Percentiles rank a stretch among this genome's conserved stretches.
phyloP scores from a whole-genome alignment of 345 rosid genomes.

The Clarkia xantiana region DNA sequence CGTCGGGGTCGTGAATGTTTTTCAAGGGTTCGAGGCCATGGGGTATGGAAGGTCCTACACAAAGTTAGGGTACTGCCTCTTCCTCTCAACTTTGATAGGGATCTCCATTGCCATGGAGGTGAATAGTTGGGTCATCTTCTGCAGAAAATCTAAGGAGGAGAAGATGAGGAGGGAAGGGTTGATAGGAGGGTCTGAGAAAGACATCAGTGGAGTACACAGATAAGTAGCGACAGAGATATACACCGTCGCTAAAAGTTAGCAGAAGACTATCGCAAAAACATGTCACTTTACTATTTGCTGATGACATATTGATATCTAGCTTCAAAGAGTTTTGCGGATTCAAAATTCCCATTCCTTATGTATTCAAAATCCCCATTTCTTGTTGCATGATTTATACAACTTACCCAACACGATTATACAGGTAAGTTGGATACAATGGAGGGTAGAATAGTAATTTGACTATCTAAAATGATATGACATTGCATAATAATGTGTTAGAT shows the following conservation, averaged over 20 bases:
- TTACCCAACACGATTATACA: too few species aligned
- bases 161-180: constrained; percentile 77
- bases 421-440: too few species aligned
- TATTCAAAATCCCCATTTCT: too few species aligned
- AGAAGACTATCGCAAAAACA: too few species aligned
- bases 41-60: constrained; percentile 59
- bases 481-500: too few species aligned
- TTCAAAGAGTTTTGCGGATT: too few species aligned
- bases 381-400: too few species aligned
- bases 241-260: neutral
- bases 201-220: constrained; percentile 15
- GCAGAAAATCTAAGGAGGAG: constrained; percentile 87
- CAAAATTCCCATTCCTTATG: too few species aligned
- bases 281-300: too few species aligned
- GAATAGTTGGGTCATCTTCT: constrained; percentile 86
- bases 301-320: too few species aligned
- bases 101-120: constrained; percentile 81
- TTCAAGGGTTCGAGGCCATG: constrained; percentile 86
- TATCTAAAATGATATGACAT: too few species aligned
- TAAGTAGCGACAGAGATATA: neutral
- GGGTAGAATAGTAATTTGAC: too few species aligned
- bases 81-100: constrained; percentile 59
- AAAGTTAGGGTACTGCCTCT: constrained; percentile 57
- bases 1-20: constrained; percentile 87
- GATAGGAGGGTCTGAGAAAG: constrained; percentile 33